These are phyloP conservation scores for Kwoniella pini DNA, from an alignment of 768 basidiomycete species.

Conservation along the genomic window DNA sequence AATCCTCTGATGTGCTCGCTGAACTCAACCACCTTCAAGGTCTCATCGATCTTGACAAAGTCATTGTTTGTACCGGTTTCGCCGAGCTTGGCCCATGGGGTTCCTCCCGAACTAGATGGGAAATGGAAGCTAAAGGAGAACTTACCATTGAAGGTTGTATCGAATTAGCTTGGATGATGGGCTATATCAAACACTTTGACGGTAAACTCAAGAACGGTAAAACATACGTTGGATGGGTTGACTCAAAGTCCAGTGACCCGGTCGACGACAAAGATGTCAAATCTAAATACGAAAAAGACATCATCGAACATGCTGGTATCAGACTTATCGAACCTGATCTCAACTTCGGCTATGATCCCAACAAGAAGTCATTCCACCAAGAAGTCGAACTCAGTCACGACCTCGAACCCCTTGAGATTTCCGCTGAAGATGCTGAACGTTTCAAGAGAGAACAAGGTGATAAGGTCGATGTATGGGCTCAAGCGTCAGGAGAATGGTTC, in stretches of 20 bases:
- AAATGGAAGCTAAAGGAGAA: conserved; percentile 98
- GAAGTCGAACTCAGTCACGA: conserved; percentile 96
- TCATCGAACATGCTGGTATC: conserved; percentile 85
- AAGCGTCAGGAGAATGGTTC: conserved; percentile 90
- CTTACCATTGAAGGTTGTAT: conserved; percentile 97
- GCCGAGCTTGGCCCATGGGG: conserved; percentile 99
- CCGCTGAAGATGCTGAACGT: conserved; percentile 84
- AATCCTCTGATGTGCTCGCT: conserved; percentile 64
- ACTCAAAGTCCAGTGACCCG: conserved; percentile 86
- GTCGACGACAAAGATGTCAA: conserved; percentile 98
- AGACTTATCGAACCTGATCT: conserved; percentile 95
- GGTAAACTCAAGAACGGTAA: conserved; percentile 91
- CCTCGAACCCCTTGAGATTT: conserved; percentile 90
- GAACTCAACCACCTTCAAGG: conserved; percentile 80
- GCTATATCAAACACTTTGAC: conserved; percentile 97
- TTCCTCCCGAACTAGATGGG: conserved; percentile 96
- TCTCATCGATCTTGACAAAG: conserved; percentile 91
- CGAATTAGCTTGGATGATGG: conserved; percentile 99
- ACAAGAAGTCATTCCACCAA: conserved; percentile 95
- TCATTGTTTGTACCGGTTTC: conserved; percentile 92
- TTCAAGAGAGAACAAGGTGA: conserved; percentile 97
- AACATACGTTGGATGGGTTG: conserved; percentile 97
- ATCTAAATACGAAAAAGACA: conserved; percentile 90
- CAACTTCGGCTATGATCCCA: conserved; percentile 96
- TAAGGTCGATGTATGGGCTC: conserved; percentile 92